phyloP scores from a whole-genome alignment of 1,284 basidiomycete genomes.

The Boletus mariae region DNA sequence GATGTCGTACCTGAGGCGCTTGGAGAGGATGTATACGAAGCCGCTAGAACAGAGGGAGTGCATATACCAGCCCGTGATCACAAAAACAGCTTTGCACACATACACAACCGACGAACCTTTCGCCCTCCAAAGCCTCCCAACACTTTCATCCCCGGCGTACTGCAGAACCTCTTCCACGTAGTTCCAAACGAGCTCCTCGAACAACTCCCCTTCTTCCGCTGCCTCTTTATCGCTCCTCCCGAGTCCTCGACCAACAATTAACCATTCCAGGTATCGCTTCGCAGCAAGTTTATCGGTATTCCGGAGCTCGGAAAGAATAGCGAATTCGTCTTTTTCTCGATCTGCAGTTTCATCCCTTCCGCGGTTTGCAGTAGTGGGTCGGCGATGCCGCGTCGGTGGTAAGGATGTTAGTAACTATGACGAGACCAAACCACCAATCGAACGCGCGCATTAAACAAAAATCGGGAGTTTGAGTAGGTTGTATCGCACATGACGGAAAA shows the following conservation, averaged over 20 bases:
- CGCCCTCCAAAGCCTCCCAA: constrained; percentile 66
- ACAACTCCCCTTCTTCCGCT: constrained; percentile 27
- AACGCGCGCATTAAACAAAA: not conserved
- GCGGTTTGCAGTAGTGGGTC: constrained; percentile 26
- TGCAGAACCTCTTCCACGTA: constrained; percentile 56
- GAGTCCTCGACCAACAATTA: constrained; percentile 69
- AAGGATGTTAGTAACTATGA: constrained; percentile 53
- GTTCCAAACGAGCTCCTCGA: constrained; percentile 53
- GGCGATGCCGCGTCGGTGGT: constrained; percentile 15
- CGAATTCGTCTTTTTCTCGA: constrained; percentile 44
- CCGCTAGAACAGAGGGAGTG: constrained; percentile 33
- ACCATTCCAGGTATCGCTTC: constrained; percentile 70
- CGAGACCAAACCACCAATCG: not conserved
- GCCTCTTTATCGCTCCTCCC: constrained; percentile 37
- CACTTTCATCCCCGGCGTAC: constrained; percentile 44
- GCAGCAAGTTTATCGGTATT: constrained; percentile 42
- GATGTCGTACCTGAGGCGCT: constrained; percentile 1
- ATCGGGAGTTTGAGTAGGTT: not conserved
- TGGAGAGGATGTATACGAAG: constrained; percentile 43
- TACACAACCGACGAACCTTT: constrained; percentile 46
- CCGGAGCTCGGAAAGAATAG: constrained; percentile 52
- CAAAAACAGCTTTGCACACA: not conserved
- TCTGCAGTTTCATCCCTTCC: constrained; percentile 25
- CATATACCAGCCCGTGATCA: not conserved
- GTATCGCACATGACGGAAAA: not conserved